phyloP scores from a whole-genome alignment of 1,139 yeast genomes.

The Yamadazyma friedrichii region DNA sequence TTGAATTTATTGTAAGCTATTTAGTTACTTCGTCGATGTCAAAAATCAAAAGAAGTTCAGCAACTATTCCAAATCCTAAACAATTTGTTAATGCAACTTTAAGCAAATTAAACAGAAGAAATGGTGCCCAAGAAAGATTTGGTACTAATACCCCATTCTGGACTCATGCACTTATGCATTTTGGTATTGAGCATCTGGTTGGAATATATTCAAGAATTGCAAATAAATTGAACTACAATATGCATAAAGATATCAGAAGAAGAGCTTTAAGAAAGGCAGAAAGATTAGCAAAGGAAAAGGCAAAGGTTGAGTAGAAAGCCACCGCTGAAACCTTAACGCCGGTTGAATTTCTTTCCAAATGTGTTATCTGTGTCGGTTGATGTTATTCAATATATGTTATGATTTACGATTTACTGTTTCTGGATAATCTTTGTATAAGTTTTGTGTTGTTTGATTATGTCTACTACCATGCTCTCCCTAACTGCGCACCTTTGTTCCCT shows the following conservation, averaged over 20 bases:
- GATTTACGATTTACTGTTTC: too few relatives aligned
- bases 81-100: constrained; percentile 72
- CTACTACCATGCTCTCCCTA: too few relatives aligned
- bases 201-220: constrained; percentile 80
- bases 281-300: constrained; percentile 9
- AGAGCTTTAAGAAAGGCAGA: constrained; percentile 85
- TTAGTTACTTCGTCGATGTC: constrained; percentile 96
- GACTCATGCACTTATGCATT: constrained; percentile 93
- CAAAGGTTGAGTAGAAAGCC: neutral
- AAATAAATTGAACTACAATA: constrained; percentile 61
- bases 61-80: constrained; percentile 78
- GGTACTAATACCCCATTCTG: constrained; percentile 91
- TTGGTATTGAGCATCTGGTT: constrained; percentile 70
- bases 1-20: constrained; percentile 83
- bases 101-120: constrained; percentile 71
- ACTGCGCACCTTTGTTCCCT: too few relatives aligned
- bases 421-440: too few relatives aligned
- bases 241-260: constrained; percentile 77
- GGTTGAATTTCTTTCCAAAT: too few relatives aligned
- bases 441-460: too few relatives aligned
- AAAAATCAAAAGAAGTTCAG: constrained; percentile 75
- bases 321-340: too few relatives aligned
- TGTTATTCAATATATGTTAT: too few relatives aligned
- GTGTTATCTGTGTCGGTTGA: too few relatives aligned
- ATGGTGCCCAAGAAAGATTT: constrained; percentile 89